Conservation (phyloP, 192 early-diverging fungal genomes). For the Dissophora globulifera region DNA sequence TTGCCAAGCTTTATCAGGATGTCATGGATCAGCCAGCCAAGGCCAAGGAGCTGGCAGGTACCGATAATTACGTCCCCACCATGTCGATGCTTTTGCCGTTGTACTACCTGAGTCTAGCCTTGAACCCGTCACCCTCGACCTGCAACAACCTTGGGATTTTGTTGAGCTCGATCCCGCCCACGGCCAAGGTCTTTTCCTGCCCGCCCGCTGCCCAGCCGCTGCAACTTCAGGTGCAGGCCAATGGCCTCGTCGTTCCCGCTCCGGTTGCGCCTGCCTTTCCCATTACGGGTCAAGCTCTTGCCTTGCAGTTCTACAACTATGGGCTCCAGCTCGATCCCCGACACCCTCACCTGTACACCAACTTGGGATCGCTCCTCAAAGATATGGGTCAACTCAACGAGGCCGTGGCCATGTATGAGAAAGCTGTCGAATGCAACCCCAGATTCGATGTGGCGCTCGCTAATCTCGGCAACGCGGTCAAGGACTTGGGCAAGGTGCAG, state of each 20-base stretch:
- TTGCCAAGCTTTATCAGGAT: slow-evolving; percentile 93
- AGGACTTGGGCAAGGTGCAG: slow-evolving; percentile 91
- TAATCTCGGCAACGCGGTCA: slow-evolving; percentile 93
- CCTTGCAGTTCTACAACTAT: slow-evolving; percentile 88
- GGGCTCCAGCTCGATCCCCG: slow-evolving; percentile 82
- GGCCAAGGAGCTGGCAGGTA: slow-evolving; percentile 46
- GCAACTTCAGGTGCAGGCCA: slow-evolving; percentile 42
- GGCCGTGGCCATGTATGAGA: slow-evolving; percentile 89
- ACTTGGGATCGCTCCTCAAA: slow-evolving; percentile 90
- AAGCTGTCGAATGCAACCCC: slow-evolving; percentile 86
- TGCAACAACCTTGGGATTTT: slow-evolving; percentile 94
- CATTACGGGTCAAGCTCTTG: slow-evolving; percentile 77
- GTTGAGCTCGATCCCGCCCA: slow-evolving; percentile 71
- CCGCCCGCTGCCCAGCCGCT: slow-evolving; percentile 31
- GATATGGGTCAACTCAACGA: slow-evolving; percentile 88
- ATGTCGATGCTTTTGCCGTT: slow-evolving; percentile 78
- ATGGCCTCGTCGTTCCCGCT: slow-evolving; percentile 43
- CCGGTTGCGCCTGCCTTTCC: slow-evolving; percentile 30
- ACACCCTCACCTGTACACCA: slow-evolving; percentile 95
- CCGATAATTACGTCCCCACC: slow-evolving; percentile 60
- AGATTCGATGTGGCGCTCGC: slow-evolving; percentile 93
- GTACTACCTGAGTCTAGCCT: slow-evolving; percentile 84
- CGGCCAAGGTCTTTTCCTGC: slow-evolving; percentile 61
- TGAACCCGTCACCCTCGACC: slow-evolving; percentile 87
- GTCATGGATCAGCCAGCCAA: slow-evolving; percentile 59